Evolutionary conservation across 768 basidiomycete genomes (phyloP), one percentile per base, ranked within the genome.

Genomic region (Dacryopinax spathularia): DNA sequence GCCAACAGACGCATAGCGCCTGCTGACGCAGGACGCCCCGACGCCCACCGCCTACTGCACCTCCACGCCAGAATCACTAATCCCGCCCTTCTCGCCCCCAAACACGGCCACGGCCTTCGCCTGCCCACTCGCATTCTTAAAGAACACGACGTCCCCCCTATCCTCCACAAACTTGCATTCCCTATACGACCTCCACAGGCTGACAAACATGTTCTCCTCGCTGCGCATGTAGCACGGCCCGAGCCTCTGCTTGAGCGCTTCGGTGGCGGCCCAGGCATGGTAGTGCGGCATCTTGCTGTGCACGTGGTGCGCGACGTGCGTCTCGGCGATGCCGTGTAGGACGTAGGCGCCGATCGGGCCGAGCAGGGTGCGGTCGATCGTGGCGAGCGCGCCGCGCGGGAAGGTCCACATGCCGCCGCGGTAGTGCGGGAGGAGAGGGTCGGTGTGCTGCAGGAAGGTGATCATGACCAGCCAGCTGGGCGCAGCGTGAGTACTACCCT

Each of bases 361-460:
- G 27, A 92, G 78, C 35, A 91, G 80, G 70, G 73, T 84, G 59
- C 91, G 89, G 74, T 98, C 92, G 37, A 97, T 79, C 12, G 95
- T 99, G 61, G 89, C 78, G 61, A 98, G 84, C 16, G 95, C 95
- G 64, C 95, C 95, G 68, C 92, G 89, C 43, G 87, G 79, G 82
- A 98, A 99, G 36, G 86, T 93, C 81, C 95, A 97, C 71, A 88
- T 86, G 35, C 83, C 72, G 15, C 86, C 83, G 67, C 89, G 88
- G 81, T 96, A 97, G 77, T 97, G 95, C 60, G 94, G 94, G 43
- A 98, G 83, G 48, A 88, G 74, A 20, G 94, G 91, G 76, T 97
- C 95, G 69, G 95, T 97, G 79, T 99, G 95, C 78, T 99, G 95
- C 60, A 97, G 80, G 87, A 91, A 97, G 20, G 93, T 96, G 78